A percentile compares a stretch with the other conserved stretches of the same genome.
phyloP scores from a whole-genome alignment of 805 yeast species.

The Kurtzmaniella cleridarum region DNA sequence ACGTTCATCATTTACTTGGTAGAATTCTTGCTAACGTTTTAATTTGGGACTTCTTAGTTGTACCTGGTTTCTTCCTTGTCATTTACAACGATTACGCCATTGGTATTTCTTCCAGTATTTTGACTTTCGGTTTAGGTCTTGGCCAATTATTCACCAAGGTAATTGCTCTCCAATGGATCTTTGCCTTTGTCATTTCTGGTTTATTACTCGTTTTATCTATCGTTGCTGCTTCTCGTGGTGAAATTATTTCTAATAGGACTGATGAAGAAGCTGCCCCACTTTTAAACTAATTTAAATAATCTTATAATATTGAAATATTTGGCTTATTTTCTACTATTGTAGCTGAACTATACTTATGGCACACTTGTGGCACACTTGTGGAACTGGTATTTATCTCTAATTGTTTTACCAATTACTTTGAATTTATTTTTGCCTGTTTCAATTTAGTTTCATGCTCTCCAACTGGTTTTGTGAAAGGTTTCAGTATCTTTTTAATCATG shows the following conservation, averaged over 20 bases:
- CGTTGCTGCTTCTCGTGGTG: slow-evolving; percentile 39
- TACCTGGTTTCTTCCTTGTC: slow-evolving; percentile 54
- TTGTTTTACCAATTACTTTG: background rate
- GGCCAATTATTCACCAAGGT: slow-evolving; percentile 65
- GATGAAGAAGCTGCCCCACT: slow-evolving; percentile 35
- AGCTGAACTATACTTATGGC: no score
- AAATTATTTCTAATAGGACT: slow-evolving; percentile 6
- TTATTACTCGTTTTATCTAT: slow-evolving; percentile 48
- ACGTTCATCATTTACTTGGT: slow-evolving; percentile 53
- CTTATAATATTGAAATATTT: no score
- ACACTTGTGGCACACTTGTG: no score
- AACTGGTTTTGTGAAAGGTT: slow-evolving; percentile 10
- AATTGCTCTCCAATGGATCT: slow-evolving; percentile 82
- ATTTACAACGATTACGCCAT: slow-evolving; percentile 66
- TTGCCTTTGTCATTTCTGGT: slow-evolving; percentile 65
- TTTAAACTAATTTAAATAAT: slow-evolving; percentile 10
- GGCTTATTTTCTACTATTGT: no score
- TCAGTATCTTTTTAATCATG: slow-evolving; percentile 32
- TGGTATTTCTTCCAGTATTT: slow-evolving; percentile 53
- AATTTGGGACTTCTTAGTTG: slow-evolving; percentile 71
- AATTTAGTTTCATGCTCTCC: background rate
- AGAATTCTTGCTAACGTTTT: slow-evolving; percentile 67
- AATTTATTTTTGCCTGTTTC: background rate
- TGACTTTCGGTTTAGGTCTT: slow-evolving; percentile 62
- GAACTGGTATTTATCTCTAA: no score